phyloP scores from a whole-genome alignment of 176 grass and related monocot genomes.

The Pharus latifolius region DNA sequence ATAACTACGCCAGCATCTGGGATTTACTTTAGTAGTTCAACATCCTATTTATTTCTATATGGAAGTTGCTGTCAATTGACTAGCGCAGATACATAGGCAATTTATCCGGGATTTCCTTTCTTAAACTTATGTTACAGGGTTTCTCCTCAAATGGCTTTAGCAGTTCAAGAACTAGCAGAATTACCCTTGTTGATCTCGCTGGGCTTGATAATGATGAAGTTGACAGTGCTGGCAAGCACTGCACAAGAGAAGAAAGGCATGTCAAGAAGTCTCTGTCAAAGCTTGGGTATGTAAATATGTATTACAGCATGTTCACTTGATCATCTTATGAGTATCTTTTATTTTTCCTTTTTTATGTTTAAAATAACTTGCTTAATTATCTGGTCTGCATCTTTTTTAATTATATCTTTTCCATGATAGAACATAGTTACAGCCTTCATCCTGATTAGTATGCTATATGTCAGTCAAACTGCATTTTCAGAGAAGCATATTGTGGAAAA shows the following conservation, averaged over 20 bases:
- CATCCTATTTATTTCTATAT: not conserved
- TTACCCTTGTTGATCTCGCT: constrained; percentile 87
- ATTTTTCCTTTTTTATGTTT: not conserved
- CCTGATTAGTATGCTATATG: not conserved
- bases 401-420: not conserved
- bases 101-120: constrained; percentile 11
- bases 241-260: constrained; percentile 65
- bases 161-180: constrained; percentile 83
- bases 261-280: constrained; percentile 86
- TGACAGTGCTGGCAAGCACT: constrained; percentile 43
- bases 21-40: not conserved
- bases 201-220: constrained; percentile 56
- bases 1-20: not conserved
- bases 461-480: not conserved
- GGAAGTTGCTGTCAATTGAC: not conserved
- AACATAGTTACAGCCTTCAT: not conserved
- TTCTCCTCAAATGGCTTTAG: constrained; percentile 65
- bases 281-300: constrained; percentile 63
- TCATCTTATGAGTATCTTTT: not conserved
- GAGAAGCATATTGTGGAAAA: not conserved
- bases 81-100: not conserved
- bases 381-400: not conserved
- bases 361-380: not conserved
- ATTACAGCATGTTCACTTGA: not conserved
- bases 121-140: constrained; percentile 37